Evolutionary conservation across 257 asterid genomes (phyloP).

Genomic region (Sherardia arvensis): DNA sequence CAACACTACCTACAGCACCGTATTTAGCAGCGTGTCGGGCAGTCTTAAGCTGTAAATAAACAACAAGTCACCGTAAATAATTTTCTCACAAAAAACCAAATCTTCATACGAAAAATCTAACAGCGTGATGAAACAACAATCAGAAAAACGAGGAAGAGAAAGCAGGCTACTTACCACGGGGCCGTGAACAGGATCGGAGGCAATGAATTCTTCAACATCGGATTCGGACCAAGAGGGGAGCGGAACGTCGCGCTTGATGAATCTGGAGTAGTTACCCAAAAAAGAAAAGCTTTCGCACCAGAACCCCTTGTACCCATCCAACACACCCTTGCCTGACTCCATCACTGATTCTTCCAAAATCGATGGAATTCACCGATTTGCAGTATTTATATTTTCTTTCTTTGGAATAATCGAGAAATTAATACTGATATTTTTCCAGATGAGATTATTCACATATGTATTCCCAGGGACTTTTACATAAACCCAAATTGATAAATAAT

Average conservation of each 20-base stretch:
- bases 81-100: no score
- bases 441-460: no score
- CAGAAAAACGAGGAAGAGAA: no score
- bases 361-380: no score
- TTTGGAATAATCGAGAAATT: no score
- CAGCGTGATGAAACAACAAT: not conserved
- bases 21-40: slow-evolving; percentile 61
- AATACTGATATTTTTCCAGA: no score
- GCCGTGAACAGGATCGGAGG: slow-evolving; percentile 72
- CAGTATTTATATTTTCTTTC: no score
- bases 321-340: slow-evolving; percentile 24
- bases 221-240: slow-evolving; percentile 74
- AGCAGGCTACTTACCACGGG: slow-evolving; percentile 65
- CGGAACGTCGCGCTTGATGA: slow-evolving; percentile 60
- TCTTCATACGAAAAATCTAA: no score
- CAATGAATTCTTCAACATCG: slow-evolving; percentile 64
- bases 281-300: slow-evolving; percentile 67
- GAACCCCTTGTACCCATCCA: slow-evolving; percentile 62
- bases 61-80: not conserved
- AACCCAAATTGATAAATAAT: no score
- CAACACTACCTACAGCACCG: slow-evolving; percentile 59
- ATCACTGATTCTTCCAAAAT: slow-evolving; percentile 11
- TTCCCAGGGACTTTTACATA: no score
- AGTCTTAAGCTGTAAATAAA: slow-evolving; percentile 56
- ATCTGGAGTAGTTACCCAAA: slow-evolving; percentile 55